These are phyloP conservation scores for Leccinellum luteum DNA, from an alignment of 768 basidiomycete genomes.

Conservation along the genomic window DNA sequence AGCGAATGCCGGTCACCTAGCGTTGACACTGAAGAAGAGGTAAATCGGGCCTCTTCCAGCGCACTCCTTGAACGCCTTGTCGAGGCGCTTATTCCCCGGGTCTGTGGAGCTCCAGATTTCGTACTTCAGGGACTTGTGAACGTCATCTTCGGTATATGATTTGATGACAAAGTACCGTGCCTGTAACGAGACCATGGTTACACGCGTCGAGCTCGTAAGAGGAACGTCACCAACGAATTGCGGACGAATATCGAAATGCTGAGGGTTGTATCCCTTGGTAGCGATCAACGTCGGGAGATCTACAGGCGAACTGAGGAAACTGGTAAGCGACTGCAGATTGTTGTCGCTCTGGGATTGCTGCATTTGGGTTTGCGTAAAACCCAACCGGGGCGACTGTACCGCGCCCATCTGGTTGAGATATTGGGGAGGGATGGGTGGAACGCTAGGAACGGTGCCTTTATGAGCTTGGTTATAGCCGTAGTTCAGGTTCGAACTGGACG, in stretches of 20 bases:
- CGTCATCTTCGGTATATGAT: slow-evolving; percentile 98
- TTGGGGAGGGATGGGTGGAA: slow-evolving; percentile 72
- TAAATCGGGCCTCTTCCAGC: slow-evolving; percentile 91
- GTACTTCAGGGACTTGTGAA: slow-evolving; percentile 96
- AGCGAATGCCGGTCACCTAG: slow-evolving; percentile 45
- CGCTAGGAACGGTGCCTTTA: slow-evolving; percentile 51
- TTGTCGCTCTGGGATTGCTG: slow-evolving; percentile 29
- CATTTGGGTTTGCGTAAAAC: slow-evolving; percentile 30
- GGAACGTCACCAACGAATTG: slow-evolving; percentile 54
- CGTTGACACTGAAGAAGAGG: slow-evolving; percentile 98
- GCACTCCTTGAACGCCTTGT: slow-evolving; percentile 97
- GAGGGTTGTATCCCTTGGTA: slow-evolving; percentile 88
- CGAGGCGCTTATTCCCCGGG: slow-evolving; percentile 94
- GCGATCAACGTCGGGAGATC: slow-evolving; percentile 86
- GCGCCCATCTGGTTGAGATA: slow-evolving; percentile 57
- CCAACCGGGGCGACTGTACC: slow-evolving; percentile 38
- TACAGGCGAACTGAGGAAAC: slow-evolving; percentile 63
- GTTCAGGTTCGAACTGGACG: slow-evolving; percentile 70
- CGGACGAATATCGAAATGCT: slow-evolving; percentile 78
- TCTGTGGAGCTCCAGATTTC: slow-evolving; percentile 98
- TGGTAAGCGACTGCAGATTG: slow-evolving; percentile 39
- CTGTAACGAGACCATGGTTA: slow-evolving; percentile 35
- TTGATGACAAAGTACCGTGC: slow-evolving; percentile 98
- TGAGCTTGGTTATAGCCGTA: slow-evolving; percentile 49
- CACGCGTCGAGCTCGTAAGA: not conserved